These are phyloP conservation scores for Russula griseocarnosa DNA, from an alignment of 768 basidiomycete species.

Conservation along the genomic window DNA sequence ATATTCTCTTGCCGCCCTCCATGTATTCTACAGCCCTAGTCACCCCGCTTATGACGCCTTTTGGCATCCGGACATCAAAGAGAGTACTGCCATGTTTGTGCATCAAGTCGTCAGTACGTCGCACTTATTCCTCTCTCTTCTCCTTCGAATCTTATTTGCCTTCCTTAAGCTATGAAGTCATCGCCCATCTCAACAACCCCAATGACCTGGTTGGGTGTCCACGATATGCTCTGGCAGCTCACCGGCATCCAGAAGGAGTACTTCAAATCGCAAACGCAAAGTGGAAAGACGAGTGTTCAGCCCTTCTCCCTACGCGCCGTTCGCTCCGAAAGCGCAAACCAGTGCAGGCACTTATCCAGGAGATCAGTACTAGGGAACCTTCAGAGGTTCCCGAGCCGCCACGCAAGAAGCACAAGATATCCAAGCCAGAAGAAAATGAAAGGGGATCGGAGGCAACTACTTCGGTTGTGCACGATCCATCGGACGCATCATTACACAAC, in stretches of 20 bases:
- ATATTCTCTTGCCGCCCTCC: slow-evolving; percentile 26
- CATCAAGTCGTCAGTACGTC: slow-evolving; percentile 26
- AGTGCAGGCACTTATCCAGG: slow-evolving; percentile 12
- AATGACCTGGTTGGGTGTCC: slow-evolving; percentile 24
- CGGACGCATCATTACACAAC: not conserved
- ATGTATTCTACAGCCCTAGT: slow-evolving; percentile 24
- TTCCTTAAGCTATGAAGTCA: slow-evolving; percentile 6
- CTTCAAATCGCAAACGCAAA: slow-evolving; percentile 18
- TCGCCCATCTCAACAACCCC: slow-evolving; percentile 25
- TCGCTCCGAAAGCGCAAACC: slow-evolving; percentile 27
- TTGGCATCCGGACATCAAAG: slow-evolving; percentile 24
- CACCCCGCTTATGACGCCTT: slow-evolving; percentile 27
- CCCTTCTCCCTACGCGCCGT: slow-evolving; percentile 20
- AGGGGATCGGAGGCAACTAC: slow-evolving; percentile 6
- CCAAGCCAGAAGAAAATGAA: slow-evolving; percentile 13
- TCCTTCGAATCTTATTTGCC: not conserved
- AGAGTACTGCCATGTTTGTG: slow-evolving; percentile 22
- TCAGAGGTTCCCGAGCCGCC: slow-evolving; percentile 23
- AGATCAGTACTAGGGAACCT: slow-evolving; percentile 10
- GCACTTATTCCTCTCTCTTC: not conserved
- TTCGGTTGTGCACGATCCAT: not conserved
- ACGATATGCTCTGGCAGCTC: slow-evolving; percentile 28
- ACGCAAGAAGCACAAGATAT: slow-evolving; percentile 22
- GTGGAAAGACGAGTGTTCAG: not conserved
- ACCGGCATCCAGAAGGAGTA: slow-evolving; percentile 27